Conservation (phyloP, 345 rosid species). For the Stellera chamaejasme region DNA sequence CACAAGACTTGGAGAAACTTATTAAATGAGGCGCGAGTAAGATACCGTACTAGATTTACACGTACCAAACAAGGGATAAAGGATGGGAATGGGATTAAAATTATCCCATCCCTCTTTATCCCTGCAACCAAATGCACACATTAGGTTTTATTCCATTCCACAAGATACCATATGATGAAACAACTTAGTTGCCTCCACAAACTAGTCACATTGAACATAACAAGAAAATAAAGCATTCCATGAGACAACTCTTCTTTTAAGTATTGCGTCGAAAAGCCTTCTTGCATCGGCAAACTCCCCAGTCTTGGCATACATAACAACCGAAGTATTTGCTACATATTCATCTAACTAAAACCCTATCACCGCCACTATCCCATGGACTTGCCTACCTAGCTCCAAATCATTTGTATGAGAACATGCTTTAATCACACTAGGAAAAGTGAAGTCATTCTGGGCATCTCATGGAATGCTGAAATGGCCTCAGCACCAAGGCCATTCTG, state of each 20-base stretch:
- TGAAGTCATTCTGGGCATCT: conserved; percentile 50
- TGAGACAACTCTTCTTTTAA: conserved; percentile 36
- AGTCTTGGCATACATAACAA: conserved; percentile 51
- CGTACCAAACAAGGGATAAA: no score
- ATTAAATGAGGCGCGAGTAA: no score
- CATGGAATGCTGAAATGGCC: conserved; percentile 19
- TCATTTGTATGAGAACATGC: conserved; percentile 36
- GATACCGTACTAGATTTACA: no score
- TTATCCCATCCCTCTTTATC: no score
- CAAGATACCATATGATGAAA: conserved; percentile 39
- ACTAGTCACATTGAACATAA: conserved; percentile 39
- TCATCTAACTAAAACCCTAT: conserved; percentile 49
- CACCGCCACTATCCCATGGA: conserved; percentile 43
- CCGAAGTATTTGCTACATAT: conserved; percentile 46
- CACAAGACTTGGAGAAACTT: no score
- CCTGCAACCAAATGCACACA: conserved; percentile 24
- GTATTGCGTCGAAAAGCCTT: conserved; percentile 39
- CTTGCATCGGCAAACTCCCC: conserved; percentile 37
- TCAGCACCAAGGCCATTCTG: no score
- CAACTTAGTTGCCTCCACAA: conserved; percentile 32
- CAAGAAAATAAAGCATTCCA: conserved; percentile 57
- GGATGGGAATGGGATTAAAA: no score
- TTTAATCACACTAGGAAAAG: conserved; percentile 53
- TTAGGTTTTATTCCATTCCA: conserved; percentile 35
- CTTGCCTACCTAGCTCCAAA: conserved; percentile 45